Base-by-base conservation (phyloP, 371 early-diverging fungal species). In the Mucor racemosus region DNA sequence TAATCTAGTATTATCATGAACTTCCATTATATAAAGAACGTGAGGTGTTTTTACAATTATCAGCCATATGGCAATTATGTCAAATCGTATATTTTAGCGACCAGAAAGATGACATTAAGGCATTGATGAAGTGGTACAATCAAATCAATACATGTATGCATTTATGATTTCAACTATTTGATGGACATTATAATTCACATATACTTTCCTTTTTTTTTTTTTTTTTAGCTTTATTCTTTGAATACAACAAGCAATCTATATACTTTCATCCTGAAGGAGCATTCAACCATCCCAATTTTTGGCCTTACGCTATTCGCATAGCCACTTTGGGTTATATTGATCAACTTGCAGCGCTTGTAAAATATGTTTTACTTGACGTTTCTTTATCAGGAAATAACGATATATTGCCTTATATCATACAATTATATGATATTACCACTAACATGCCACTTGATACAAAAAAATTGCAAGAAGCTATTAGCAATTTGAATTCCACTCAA, bases 71-170 rank as follows among this genome's bases (percentile, higher is more conserved):
- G 60, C 8, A 55, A 8, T 21, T 69, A 15, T 60, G 55, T 54
- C 39, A 65, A 34, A 17, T 39, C 64, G 35, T 65, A 50, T n/a
- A 65, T 69, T 60, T 26, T 53, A 17, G 42, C 31, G 60, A 34
- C 2, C 19, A 26, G 0, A 7, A 53, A 39, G 17, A 17, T 26
- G 38, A 57, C 39, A 38, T 41, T n/a, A 8, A 36, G 21, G 14
- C 46, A 35, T 31, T 69, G 5, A 48, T 69, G 60, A 19, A 64
- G 3, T 69, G 69, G 69, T 59, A 60, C 44, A 60, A 60, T 39
- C 33, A 65, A 48, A 8, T 10, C 5, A 38, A 58, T 61, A 21
- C 60, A 60, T 46, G 69, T 69, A 69, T 53, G 34, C 19, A 48
- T 48, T 5, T 19, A 19, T 17, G 5, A 48, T 3, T n/a, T 13